These are phyloP conservation scores for Pseudocercospora fijiensis DNA, from an alignment of 2,329 filamentous ascomycete species.

Conservation along the genomic window DNA sequence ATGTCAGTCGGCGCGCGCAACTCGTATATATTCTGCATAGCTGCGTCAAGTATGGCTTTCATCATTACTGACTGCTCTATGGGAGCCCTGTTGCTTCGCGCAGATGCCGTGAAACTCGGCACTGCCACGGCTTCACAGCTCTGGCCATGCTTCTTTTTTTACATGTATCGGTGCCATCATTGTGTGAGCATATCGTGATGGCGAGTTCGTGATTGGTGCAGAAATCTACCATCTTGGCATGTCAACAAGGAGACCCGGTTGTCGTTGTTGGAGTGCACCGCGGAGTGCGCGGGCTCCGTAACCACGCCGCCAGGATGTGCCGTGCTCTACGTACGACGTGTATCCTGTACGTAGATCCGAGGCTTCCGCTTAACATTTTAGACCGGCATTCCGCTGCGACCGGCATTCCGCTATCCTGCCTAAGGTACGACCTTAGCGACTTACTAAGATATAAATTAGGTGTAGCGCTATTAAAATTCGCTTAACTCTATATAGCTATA, in stretches of 20 bases:
- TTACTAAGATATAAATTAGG: too few relatives aligned
- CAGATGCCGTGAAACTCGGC: not conserved
- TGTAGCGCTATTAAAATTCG: too few relatives aligned
- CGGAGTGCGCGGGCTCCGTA: not conserved
- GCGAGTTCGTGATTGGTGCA: not conserved
- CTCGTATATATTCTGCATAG: not conserved
- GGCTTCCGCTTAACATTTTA: too few relatives aligned
- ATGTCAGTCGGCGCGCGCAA: not conserved
- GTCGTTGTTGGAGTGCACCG: not conserved
- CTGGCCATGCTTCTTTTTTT: not conserved
- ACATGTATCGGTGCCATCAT: not conserved
- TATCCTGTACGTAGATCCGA: too few relatives aligned
- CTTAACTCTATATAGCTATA: too few relatives aligned
- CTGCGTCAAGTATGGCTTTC: not conserved
- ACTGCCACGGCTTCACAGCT: not conserved
- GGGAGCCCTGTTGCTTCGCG: not conserved
- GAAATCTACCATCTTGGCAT: not conserved
- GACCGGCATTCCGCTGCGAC: too few relatives aligned
- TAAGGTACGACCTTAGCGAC: too few relatives aligned
- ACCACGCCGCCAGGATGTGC: too few relatives aligned
- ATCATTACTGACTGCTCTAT: not conserved
- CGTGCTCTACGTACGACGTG: too few relatives aligned
- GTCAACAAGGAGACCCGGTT: not conserved
- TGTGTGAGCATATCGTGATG: not conserved
- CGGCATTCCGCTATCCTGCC: too few relatives aligned